These are phyloP conservation scores for Mollisia scopiformis DNA, from an alignment of 2,329 filamentous ascomycete genomes.

Conservation along the genomic window DNA sequence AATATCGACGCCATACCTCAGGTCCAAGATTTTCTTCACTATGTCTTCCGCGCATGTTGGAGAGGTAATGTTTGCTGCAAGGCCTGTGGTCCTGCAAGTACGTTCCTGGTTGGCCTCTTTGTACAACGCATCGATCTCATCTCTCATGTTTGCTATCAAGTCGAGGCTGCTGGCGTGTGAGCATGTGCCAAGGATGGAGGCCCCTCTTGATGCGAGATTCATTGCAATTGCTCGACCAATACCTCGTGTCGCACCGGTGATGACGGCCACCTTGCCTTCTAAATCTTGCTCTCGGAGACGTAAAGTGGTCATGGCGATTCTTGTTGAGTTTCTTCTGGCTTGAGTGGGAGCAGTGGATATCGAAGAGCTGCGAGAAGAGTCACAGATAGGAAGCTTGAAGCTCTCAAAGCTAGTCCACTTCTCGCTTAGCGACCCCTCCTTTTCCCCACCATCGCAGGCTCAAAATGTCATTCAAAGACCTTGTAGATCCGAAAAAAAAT, in stretches of 20 bases:
- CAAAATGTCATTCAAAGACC: too few species aligned
- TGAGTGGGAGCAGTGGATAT: too few species aligned
- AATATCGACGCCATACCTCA: slow-evolving; percentile 40
- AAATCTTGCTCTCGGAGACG: slow-evolving; percentile 40
- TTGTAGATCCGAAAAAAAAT: too few species aligned
- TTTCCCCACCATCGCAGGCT: too few species aligned
- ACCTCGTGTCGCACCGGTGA: slow-evolving; percentile 68
- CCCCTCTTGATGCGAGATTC: slow-evolving; percentile 67
- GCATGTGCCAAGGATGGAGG: slow-evolving; percentile 50
- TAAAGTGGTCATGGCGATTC: slow-evolving; percentile 12
- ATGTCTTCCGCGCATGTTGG: slow-evolving; percentile 34
- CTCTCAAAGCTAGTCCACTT: too few species aligned
- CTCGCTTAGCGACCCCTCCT: too few species aligned
- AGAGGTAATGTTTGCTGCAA: slow-evolving; percentile 37
- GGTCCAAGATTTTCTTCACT: slow-evolving; percentile 25
- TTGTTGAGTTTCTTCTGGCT: too few species aligned
- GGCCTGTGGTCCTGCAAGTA: slow-evolving; percentile 30
- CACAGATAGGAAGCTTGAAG: too few species aligned
- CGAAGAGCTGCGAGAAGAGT: too few species aligned
- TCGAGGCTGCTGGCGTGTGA: slow-evolving; percentile 24
- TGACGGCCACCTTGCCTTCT: slow-evolving; percentile 67
- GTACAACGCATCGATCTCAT: slow-evolving; percentile 29
- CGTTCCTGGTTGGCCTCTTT: slow-evolving; percentile 14
- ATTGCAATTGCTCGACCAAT: slow-evolving; percentile 70
- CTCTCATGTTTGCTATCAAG: slow-evolving; percentile 27